phyloP scores from a whole-genome alignment of 2,329 filamentous ascomycete species.

The Stachybotrys chlorohalonatus region DNA sequence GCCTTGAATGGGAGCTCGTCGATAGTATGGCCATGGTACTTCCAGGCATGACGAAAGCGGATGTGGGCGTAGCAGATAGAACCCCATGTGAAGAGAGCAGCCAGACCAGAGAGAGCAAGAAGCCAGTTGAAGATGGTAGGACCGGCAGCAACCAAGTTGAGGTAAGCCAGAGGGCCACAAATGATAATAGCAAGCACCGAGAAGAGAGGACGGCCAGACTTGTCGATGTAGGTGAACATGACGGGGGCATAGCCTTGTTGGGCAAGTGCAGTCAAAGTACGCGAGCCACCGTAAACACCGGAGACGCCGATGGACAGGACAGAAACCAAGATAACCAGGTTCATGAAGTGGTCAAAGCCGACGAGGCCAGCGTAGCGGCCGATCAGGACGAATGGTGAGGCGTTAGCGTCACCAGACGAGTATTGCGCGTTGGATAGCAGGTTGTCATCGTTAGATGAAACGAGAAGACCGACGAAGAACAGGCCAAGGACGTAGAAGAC shows the following conservation, averaged over 20 bases:
- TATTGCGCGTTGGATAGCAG: conserved; percentile 21
- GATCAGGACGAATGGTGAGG: conserved; percentile 39
- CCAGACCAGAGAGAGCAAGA: conserved; percentile 50
- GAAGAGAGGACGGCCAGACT: conserved; percentile 37
- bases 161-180: conserved; percentile 35
- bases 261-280: conserved; percentile 41
- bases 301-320: conserved; percentile 44
- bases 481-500: conserved; percentile 36
- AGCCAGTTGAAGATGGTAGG: conserved; percentile 52
- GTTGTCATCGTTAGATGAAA: conserved; percentile 26
- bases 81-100: conserved; percentile 55
- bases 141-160: conserved; percentile 33
- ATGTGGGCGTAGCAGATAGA: conserved; percentile 56
- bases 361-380: conserved; percentile 34
- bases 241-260: conserved; percentile 42
- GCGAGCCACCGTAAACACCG: conserved; percentile 41
- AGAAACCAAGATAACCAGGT: conserved; percentile 40
- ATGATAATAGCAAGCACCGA: conserved; percentile 30
- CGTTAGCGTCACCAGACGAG: conserved; percentile 17
- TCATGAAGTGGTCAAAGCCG: conserved; percentile 39
- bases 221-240: conserved; percentile 41
- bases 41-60: conserved; percentile 54
- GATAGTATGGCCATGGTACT: conserved; percentile 46
- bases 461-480: conserved; percentile 34
- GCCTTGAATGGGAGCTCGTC: conserved; percentile 60